A percentile compares a stretch with the other conserved stretches of the same genome.
These are phyloP conservation scores for Aureobasidium musti DNA, from an alignment of 2,329 filamentous ascomycete species.

Conservation along the genomic window DNA sequence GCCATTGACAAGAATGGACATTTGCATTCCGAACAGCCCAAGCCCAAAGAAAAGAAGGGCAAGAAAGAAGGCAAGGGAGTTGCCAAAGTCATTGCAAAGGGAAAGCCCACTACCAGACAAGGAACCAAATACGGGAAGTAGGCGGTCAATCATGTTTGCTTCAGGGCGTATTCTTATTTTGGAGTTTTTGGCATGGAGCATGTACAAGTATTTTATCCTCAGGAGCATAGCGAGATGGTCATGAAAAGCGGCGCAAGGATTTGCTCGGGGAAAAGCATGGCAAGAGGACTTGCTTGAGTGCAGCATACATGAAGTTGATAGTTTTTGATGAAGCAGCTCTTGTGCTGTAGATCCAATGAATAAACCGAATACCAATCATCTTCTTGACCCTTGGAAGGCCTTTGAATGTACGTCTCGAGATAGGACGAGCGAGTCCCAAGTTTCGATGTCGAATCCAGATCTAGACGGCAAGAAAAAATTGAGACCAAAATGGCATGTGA, in stretches of 20 bases:
- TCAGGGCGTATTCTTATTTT: neutral
- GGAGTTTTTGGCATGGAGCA: conserved; percentile 21
- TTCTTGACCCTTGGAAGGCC: neutral
- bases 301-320: conserved; percentile 15
- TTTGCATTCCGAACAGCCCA: conserved; percentile 37
- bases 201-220: conserved; percentile 19
- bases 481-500: neutral
- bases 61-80: conserved; percentile 40
- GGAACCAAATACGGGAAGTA: conserved; percentile 28
- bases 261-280: conserved; percentile 17
- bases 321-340: conserved; percentile 7
- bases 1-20: conserved; percentile 36
- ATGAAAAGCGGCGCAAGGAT: conserved; percentile 24
- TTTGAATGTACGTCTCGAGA: neutral
- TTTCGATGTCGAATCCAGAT: neutral
- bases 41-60: conserved; percentile 37
- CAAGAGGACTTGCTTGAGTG: conserved; percentile 19
- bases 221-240: conserved; percentile 25
- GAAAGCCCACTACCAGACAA: conserved; percentile 49
- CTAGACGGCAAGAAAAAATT: neutral
- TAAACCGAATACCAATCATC: neutral
- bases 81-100: conserved; percentile 20
- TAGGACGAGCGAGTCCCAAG: neutral
- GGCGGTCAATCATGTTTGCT: conserved; percentile 3
- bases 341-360: neutral